Conservation (phyloP, 345 rosid species). For the Populus euphratica region DNA sequence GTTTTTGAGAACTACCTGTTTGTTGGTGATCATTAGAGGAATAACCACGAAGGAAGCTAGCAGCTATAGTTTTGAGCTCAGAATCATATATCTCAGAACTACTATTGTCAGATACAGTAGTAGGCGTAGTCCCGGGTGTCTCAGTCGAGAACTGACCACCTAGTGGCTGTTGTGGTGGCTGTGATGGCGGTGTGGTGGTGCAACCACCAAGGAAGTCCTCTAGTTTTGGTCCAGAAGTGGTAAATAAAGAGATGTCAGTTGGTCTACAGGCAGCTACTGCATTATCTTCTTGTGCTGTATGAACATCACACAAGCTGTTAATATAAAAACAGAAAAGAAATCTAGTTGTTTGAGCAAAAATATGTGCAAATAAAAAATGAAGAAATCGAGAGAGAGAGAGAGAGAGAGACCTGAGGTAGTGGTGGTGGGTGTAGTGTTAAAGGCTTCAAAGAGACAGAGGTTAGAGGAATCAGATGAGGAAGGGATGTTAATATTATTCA, state of each 20-base stretch:
- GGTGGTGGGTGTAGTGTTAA: conserved; percentile 3
- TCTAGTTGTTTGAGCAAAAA: not conserved
- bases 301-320: conserved; percentile 13
- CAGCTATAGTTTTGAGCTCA: conserved; percentile 72
- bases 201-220: conserved; percentile 69
- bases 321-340: not conserved
- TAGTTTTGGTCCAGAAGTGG: conserved; percentile 53
- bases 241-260: conserved; percentile 47
- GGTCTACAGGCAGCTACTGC: conserved; percentile 26
- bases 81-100: conserved; percentile 48
- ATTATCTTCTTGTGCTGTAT: conserved; percentile 26
- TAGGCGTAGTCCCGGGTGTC: conserved; percentile 30
- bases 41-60: conserved; percentile 66
- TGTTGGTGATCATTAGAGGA: conserved; percentile 27
- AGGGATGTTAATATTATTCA: not conserved
- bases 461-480: conserved; percentile 14
- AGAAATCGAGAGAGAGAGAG: not conserved
- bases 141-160: conserved; percentile 27
- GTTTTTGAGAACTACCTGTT: conserved; percentile 15
- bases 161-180: conserved; percentile 21
- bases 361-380: not conserved
- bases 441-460: conserved; percentile 21
- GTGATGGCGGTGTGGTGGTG: conserved; percentile 8
- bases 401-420: conserved; percentile 30
- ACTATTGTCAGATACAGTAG: conserved; percentile 9